phyloP scores from a whole-genome alignment of 2,329 filamentous ascomycete genomes.

The Byssothecium circinans region DNA sequence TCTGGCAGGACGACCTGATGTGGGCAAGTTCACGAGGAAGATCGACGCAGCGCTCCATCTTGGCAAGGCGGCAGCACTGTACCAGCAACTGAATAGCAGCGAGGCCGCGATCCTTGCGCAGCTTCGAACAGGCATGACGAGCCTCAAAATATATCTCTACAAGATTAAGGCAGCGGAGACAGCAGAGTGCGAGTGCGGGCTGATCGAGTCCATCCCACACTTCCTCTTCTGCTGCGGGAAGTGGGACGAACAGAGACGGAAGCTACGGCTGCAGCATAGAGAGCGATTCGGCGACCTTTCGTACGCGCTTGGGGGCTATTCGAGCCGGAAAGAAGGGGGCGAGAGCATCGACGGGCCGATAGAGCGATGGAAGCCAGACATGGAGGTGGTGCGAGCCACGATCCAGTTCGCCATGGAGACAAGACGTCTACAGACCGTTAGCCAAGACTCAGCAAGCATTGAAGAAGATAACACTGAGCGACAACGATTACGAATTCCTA shows the following conservation, averaged over 20 bases:
- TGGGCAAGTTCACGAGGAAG: slow-evolving; percentile 16
- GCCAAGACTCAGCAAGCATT: too few species aligned
- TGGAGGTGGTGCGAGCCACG: too few species aligned
- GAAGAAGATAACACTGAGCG: too few species aligned
- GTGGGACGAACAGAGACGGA: slow-evolving; percentile 6
- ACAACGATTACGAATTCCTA: too few species aligned
- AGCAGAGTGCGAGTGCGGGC: slow-evolving; percentile 13
- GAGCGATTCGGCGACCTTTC: slow-evolving; percentile 11
- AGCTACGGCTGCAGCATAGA: slow-evolving; percentile 6
- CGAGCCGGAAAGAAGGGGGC: slow-evolving; percentile 10
- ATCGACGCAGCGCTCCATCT: slow-evolving; percentile 21
- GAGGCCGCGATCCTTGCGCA: slow-evolving; percentile 20
- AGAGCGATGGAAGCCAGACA: too few species aligned
- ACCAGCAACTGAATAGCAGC: slow-evolving; percentile 15
- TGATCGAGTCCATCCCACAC: slow-evolving; percentile 14
- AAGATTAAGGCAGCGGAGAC: slow-evolving; percentile 16
- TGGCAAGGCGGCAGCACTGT: slow-evolving; percentile 16
- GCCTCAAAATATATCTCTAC: slow-evolving; percentile 17
- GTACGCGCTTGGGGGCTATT: slow-evolving; percentile 11
- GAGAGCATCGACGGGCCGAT: slow-evolving; percentile 6
- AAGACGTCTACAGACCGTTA: too few species aligned
- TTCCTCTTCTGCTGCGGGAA: slow-evolving; percentile 17
- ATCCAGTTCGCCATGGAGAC: too few species aligned
- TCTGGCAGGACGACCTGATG: not conserved
- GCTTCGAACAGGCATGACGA: slow-evolving; percentile 14